A percentile compares a stretch with the other conserved stretches of the same genome.
Evolutionary conservation across 331 rosid species (phyloP).

Genomic region (Phaseolus coccineus): DNA sequence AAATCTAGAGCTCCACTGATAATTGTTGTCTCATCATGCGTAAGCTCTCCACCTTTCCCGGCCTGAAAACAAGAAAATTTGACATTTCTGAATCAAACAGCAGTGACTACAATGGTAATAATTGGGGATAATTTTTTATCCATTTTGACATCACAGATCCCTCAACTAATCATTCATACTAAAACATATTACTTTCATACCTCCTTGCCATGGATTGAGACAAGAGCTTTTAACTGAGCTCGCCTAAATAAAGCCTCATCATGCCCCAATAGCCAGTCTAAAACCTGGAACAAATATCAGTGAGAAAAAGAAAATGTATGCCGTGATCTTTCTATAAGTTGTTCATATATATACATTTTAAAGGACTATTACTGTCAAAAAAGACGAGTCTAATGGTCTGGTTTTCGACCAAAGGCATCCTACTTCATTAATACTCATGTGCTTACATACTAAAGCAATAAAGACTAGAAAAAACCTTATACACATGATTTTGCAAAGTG

Average conservation of each 20-base stretch:
- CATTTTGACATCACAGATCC: constrained; percentile 27
- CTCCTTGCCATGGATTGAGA: constrained; percentile 92
- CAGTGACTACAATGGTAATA: constrained; percentile 5
- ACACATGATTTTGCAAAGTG: neutral
- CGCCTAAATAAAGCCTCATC: constrained; percentile 93
- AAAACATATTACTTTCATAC: constrained; percentile 43
- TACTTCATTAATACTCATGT: constrained; percentile 20
- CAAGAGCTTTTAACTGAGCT: constrained; percentile 94
- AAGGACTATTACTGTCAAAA: constrained; percentile 26
- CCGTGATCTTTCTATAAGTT: constrained; percentile 13
- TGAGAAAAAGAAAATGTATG: constrained; percentile 15
- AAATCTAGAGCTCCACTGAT: constrained; percentile 97
- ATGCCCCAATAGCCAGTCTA: constrained; percentile 85
- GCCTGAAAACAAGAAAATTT: constrained; percentile 59
- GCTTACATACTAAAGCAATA: constrained; percentile 21
- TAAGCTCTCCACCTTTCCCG: constrained; percentile 98
- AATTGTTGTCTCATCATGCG: constrained; percentile 94
- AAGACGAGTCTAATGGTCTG: neutral
- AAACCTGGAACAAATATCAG: constrained; percentile 63
- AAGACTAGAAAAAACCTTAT: constrained; percentile 1
- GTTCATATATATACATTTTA: constrained; percentile 15
- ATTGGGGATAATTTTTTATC: constrained; percentile 18
- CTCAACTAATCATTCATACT: neutral
- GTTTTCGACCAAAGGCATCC: constrained; percentile 42
- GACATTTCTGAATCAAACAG: constrained; percentile 23